These are phyloP conservation scores for Giardia duodenalis DNA, from an alignment of 208 protist genomes.

Conservation along the genomic window DNA sequence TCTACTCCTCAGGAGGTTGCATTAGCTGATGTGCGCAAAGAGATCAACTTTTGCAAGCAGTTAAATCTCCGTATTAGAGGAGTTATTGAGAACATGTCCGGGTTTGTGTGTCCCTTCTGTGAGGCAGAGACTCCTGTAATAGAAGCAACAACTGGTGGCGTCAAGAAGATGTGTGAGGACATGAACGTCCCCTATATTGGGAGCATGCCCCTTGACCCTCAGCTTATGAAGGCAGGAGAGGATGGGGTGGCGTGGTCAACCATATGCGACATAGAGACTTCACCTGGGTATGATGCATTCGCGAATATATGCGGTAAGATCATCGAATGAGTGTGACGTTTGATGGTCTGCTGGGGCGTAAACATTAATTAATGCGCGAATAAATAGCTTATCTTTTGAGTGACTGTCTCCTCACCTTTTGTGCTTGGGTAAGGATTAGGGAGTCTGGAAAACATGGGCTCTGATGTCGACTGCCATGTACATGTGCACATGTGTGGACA, in stretches of 20 bases:
- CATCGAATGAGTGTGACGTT: no score
- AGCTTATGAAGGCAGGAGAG: background rate
- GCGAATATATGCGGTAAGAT: background rate
- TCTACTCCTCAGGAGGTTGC: slow-evolving; percentile 59
- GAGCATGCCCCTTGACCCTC: background rate
- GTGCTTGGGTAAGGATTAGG: no score
- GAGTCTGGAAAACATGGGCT: no score
- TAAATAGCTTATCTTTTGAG: no score
- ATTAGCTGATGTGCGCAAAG: slow-evolving; percentile 86
- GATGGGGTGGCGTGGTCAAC: background rate
- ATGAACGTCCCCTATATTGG: background rate
- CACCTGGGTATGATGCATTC: background rate
- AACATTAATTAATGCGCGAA: no score
- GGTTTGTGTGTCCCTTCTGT: slow-evolving; percentile 54
- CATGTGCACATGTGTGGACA: no score
- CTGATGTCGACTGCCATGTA: no score
- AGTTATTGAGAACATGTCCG: slow-evolving; percentile 98
- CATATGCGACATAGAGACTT: background rate
- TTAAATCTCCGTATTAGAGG: slow-evolving; percentile 76
- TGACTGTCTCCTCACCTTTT: no score
- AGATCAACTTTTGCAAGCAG: slow-evolving; percentile 93
- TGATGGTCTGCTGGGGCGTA: no score
- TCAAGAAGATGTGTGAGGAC: slow-evolving; percentile 5
- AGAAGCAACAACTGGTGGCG: background rate
- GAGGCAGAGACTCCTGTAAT: background rate